Percentiles rank a stretch among this genome's conserved stretches.
These are phyloP conservation scores for Colletotrichum agaves DNA, from an alignment of 2,329 filamentous ascomycete genomes.

Conservation along the genomic window DNA sequence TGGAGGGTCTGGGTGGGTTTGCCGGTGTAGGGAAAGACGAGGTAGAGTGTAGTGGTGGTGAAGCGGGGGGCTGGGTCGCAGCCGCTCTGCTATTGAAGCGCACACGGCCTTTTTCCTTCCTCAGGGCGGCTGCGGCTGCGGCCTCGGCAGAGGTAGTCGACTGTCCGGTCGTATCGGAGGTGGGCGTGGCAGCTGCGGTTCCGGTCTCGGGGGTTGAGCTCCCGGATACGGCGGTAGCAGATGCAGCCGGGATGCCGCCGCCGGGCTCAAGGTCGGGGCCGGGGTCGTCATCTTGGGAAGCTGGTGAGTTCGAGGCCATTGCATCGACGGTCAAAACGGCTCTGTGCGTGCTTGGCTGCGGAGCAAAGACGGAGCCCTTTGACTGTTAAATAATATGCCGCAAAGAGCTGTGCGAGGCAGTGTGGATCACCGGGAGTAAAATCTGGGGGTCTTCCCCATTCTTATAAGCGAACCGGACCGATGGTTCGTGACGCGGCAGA, in stretches of 20 bases:
- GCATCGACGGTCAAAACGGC: slow-evolving; percentile 32
- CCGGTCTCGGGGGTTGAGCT: slow-evolving; percentile 8
- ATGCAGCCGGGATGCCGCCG: not conserved
- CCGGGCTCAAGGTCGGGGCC: slow-evolving; percentile 33
- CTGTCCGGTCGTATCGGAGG: slow-evolving; percentile 2
- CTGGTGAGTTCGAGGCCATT: slow-evolving; percentile 32
- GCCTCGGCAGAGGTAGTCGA: slow-evolving; percentile 18
- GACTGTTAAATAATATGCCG: slow-evolving; percentile 13
- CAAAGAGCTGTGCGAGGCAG: slow-evolving; percentile 19
- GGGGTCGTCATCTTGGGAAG: slow-evolving; percentile 37
- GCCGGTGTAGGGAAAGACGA: slow-evolving; percentile 10
- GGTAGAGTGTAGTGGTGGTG: slow-evolving; percentile 32
- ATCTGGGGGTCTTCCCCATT: slow-evolving; percentile 27
- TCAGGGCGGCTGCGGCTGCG: slow-evolving; percentile 41
- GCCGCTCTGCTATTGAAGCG: slow-evolving; percentile 60
- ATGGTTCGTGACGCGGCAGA: slow-evolving; percentile 26
- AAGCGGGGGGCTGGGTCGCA: slow-evolving; percentile 43
- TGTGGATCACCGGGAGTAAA: slow-evolving; percentile 32
- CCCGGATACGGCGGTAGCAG: slow-evolving; percentile 3
- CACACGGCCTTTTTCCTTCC: slow-evolving; percentile 59
- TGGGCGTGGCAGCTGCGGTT: not conserved
- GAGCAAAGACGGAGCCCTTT: not conserved
- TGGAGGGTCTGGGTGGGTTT: slow-evolving; percentile 45
- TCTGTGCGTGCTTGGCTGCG: slow-evolving; percentile 8
- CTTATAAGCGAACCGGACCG: slow-evolving; percentile 34